phyloP scores from a whole-genome alignment of 345 rosid genomes.

The Citrus inodora region DNA sequence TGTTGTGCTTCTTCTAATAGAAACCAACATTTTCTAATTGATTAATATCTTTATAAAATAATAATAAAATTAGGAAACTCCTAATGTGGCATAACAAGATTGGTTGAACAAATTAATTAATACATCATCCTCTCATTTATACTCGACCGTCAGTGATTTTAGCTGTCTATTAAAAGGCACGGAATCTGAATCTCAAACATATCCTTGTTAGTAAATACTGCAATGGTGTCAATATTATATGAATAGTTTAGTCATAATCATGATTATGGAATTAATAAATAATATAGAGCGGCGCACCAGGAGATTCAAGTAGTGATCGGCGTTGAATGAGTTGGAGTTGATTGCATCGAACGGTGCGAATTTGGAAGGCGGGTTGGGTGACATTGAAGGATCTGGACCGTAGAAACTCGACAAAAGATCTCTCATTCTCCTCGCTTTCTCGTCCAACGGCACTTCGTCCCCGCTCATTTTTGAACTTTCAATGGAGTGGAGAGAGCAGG shows the following conservation, averaged over 20 bases:
- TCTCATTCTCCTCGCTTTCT: constrained; percentile 98
- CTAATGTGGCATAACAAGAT: too few species aligned
- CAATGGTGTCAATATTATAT: neutral
- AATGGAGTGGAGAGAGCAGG: too few species aligned
- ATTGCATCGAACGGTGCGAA: constrained; percentile 65
- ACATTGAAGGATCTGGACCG: constrained; percentile 75
- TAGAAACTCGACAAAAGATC: constrained; percentile 97
- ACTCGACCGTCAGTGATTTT: too few species aligned
- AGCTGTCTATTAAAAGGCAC: neutral
- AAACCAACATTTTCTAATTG: too few species aligned
- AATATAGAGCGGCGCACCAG: constrained; percentile 41
- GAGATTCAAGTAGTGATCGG: constrained; percentile 91
- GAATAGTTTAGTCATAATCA: neutral
- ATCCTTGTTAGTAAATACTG: too few species aligned
- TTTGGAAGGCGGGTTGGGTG: constrained; percentile 41
- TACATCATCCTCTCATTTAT: too few species aligned
- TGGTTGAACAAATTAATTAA: too few species aligned
- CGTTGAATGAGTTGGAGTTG: constrained; percentile 70
- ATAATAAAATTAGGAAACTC: too few species aligned
- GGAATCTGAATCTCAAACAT: too few species aligned
- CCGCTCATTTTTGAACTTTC: constrained; percentile 36
- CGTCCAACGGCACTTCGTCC: constrained; percentile 78
- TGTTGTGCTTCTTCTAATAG: too few species aligned
- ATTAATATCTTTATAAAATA: too few species aligned
- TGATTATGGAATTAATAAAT: neutral